A percentile compares a stretch with the other conserved stretches of the same genome.
These are phyloP conservation scores for Coemansia sp. DNA, from an alignment of 192 early-diverging fungal genomes.

Conservation along the genomic window DNA sequence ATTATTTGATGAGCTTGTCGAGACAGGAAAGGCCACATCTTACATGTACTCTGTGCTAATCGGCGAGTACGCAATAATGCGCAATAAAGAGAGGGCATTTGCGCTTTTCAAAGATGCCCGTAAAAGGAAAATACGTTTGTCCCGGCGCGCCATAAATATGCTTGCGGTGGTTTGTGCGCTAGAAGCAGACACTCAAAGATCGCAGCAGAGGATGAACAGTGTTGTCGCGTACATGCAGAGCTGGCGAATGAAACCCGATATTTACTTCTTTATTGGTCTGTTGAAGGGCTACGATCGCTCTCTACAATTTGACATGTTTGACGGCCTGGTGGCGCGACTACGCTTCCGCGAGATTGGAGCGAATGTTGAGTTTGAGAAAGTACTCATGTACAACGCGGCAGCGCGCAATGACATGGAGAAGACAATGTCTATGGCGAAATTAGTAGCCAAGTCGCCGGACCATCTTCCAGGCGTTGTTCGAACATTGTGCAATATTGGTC, in stretches of 20 bases:
- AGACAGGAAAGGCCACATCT: conserved; percentile 2
- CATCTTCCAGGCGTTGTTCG: conserved; percentile 12
- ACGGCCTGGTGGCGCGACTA: conserved; percentile 24
- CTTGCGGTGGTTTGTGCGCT: conserved; percentile 24
- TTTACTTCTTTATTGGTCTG: conserved; percentile 24
- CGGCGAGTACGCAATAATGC: conserved; percentile 25
- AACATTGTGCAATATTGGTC: conserved; percentile 14
- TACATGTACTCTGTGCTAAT: conserved; percentile 24
- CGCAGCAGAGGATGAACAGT: conserved; percentile 13
- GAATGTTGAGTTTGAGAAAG: conserved; percentile 6
- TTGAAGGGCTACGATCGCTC: conserved; percentile 37
- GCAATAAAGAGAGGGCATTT: conserved; percentile 23
- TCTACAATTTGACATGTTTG: conserved; percentile 40
- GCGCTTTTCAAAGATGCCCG: conserved; percentile 30
- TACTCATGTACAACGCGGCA: conserved; percentile 29
- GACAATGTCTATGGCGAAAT: conserved; percentile 9
- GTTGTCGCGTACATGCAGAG: conserved; percentile 27
- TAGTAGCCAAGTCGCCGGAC: background rate
- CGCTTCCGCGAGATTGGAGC: conserved; percentile 8
- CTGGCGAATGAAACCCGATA: conserved; percentile 24
- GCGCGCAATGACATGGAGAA: conserved; percentile 5
- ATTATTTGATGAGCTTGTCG: conserved; percentile 30
- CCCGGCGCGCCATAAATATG: background rate
- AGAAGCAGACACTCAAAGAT: conserved; percentile 8
- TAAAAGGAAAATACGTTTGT: background rate